Conservation (phyloP, 805 yeast species). For the Zygoascus flipseniorum region DNA sequence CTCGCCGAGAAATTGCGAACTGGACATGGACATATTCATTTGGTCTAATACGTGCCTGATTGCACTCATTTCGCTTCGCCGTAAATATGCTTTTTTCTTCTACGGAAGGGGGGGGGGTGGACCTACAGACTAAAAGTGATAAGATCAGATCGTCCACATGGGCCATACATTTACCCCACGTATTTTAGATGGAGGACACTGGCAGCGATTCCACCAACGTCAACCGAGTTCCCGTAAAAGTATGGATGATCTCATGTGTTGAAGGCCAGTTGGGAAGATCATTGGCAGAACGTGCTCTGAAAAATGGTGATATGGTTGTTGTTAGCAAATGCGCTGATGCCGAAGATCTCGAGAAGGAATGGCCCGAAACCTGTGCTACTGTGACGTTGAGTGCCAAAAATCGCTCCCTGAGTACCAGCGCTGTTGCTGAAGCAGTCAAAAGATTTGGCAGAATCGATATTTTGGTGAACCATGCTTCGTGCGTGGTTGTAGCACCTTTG, state of each 20-base stretch:
- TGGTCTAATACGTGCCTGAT: background rate
- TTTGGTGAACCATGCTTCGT: conserved; percentile 10
- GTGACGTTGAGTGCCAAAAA: conserved; percentile 5
- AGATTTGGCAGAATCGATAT: conserved; percentile 15
- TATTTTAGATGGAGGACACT: background rate
- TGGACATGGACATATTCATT: background rate
- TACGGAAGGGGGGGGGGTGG: background rate
- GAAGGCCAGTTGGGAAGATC: conserved; percentile 8
- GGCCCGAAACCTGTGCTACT: conserved; percentile 9
- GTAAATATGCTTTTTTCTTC: no score
- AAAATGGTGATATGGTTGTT: conserved; percentile 13
- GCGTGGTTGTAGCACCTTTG: conserved; percentile 13
- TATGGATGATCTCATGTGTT: conserved; percentile 15
- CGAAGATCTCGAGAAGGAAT: conserved; percentile 1
- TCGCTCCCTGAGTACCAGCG: conserved; percentile 11
- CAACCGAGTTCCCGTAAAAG: conserved; percentile 6
- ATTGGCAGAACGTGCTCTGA: conserved; percentile 12
- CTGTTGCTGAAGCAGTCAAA: conserved; percentile 13
- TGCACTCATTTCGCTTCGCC: background rate
- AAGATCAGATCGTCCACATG: background rate
- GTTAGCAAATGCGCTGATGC: conserved; percentile 4
- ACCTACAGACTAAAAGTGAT: background rate
- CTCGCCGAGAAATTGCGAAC: background rate
- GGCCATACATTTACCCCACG: background rate
- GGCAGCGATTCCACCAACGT: background rate